Evolutionary conservation across 176 grass and related monocot species (phyloP).

Genomic region (Lolium perenne): DNA sequence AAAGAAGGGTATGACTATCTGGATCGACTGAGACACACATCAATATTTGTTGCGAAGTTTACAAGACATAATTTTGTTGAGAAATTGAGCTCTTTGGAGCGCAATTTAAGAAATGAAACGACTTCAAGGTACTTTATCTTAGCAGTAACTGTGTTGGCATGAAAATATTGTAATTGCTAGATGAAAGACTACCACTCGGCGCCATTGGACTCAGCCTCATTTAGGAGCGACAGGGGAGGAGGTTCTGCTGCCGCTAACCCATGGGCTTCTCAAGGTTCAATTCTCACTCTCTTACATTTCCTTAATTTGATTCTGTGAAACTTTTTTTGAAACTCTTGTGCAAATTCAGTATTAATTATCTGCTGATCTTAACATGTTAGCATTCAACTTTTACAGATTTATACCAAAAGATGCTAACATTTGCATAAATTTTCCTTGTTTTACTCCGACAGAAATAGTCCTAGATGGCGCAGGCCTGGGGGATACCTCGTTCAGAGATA

Average conservation of each 20-base stretch:
- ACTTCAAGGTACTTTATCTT: neutral
- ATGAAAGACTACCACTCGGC: constrained; percentile 93
- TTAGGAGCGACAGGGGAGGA: constrained; percentile 44
- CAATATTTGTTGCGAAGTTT: too few relatives aligned
- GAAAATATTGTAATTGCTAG: constrained; percentile 45
- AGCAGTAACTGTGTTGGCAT: neutral
- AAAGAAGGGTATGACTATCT: too few relatives aligned
- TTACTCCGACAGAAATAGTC: constrained; percentile 58
- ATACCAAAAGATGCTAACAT: neutral
- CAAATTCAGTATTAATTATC: neutral
- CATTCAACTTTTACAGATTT: neutral
- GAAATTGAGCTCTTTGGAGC: too few relatives aligned
- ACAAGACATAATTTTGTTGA: too few relatives aligned
- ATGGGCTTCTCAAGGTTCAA: constrained; percentile 80
- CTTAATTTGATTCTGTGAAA: constrained; percentile 3
- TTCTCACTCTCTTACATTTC: neutral
- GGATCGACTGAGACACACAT: too few relatives aligned
- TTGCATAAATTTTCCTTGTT: neutral
- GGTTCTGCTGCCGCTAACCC: constrained; percentile 46
- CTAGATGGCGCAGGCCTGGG: constrained; percentile 52
- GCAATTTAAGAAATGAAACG: neutral
- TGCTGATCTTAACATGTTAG: neutral
- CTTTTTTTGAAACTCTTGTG: neutral
- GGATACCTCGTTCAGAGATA: constrained; percentile 59
- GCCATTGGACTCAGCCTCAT: constrained; percentile 54